Evolutionary conservation across 2,329 filamentous ascomycete species (phyloP), one percentile per base, ranked within the genome.

Genomic region (Camptophora hylomeconis): DNA sequence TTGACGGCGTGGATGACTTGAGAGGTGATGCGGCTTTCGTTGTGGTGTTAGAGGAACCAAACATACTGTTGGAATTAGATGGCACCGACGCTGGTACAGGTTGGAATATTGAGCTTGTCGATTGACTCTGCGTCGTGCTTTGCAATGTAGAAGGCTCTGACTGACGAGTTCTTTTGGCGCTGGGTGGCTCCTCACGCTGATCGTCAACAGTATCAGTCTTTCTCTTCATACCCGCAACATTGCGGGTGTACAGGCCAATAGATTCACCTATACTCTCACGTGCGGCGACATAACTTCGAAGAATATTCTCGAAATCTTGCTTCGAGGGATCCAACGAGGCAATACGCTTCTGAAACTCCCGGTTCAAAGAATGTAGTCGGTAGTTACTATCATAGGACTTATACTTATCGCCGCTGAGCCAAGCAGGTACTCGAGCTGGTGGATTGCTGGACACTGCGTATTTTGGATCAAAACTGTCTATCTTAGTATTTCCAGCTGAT

Each of bases 251-350:
- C 13, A 36, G 31, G 4, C 44, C 50, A 26, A 56, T 31, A 4
- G 54, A 53, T 10, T 43, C 42, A 17, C 53, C 54, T 25, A 60
- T 47, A 2, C 47, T 46, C 11, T 52, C 49, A 24, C 57, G 54
- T 28, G 52, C 44, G 24, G 47, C 48, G 28, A 54, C 39, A 35
- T 59, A 60, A 29, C 51, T 51, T 4, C 50, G 37, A 16, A 60
- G 41, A 18, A 54, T 19, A 10, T 41, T 36, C 30, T 57, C 54
- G 26, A 59, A 52, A 24, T 49, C 45, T 24, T 54, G 38, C 2
- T 28, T 45, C 10, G 43, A 37, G 5, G 54, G 49, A 32, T 58
- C 44, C 14, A 50, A 35, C 3, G 39, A 36, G 7, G 46, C 39
- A 7, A 58, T 27, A 24, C 50, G 42, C 5, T 44, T 42, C 30